Evolutionary conservation across 2,329 filamentous ascomycete genomes (phyloP).

Genomic region (Sarocladiaceae sp.): DNA sequence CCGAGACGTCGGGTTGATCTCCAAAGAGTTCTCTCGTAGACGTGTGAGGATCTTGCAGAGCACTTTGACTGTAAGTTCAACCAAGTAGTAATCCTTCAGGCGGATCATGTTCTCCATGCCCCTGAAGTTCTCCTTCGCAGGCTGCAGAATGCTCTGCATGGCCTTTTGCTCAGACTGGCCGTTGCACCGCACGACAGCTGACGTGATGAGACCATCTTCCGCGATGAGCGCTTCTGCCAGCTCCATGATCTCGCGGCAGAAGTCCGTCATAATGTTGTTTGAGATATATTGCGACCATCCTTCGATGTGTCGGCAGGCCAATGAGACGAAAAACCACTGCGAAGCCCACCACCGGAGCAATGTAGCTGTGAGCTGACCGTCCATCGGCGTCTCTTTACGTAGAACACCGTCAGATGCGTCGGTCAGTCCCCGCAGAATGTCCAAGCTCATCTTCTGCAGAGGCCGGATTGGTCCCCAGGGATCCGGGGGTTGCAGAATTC

Average conservation of each 20-base stretch:
- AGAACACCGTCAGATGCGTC: slow-evolving; percentile 53
- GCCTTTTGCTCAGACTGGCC: slow-evolving; percentile 31
- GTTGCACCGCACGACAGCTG: slow-evolving; percentile 40
- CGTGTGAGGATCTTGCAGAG: slow-evolving; percentile 80
- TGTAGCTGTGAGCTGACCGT: not conserved
- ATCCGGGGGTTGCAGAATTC: not conserved
- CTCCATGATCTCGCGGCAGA: slow-evolving; percentile 93
- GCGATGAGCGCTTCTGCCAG: slow-evolving; percentile 82
- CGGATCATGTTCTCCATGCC: slow-evolving; percentile 85
- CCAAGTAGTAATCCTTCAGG: slow-evolving; percentile 81
- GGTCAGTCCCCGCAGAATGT: slow-evolving; percentile 53
- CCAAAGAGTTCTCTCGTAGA: slow-evolving; percentile 72
- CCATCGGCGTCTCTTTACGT: slow-evolving; percentile 56
- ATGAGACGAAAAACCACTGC: slow-evolving; percentile 76
- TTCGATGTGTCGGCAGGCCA: slow-evolving; percentile 80
- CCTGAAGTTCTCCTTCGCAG: slow-evolving; percentile 46
- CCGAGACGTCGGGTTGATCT: slow-evolving; percentile 57
- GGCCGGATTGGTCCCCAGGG: slow-evolving; percentile 54
- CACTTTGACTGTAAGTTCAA: slow-evolving; percentile 75
- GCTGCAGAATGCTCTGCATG: slow-evolving; percentile 34
- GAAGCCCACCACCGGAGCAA: slow-evolving; percentile 78
- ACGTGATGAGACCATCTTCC: slow-evolving; percentile 78
- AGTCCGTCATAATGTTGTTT: slow-evolving; percentile 79
- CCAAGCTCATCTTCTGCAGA: slow-evolving; percentile 52
- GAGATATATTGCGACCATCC: slow-evolving; percentile 75